Percentiles rank a stretch among this genome's conserved stretches.
These are phyloP conservation scores for Macroventuria anomochaeta DNA, from an alignment of 2,329 filamentous ascomycete genomes.

Conservation along the genomic window DNA sequence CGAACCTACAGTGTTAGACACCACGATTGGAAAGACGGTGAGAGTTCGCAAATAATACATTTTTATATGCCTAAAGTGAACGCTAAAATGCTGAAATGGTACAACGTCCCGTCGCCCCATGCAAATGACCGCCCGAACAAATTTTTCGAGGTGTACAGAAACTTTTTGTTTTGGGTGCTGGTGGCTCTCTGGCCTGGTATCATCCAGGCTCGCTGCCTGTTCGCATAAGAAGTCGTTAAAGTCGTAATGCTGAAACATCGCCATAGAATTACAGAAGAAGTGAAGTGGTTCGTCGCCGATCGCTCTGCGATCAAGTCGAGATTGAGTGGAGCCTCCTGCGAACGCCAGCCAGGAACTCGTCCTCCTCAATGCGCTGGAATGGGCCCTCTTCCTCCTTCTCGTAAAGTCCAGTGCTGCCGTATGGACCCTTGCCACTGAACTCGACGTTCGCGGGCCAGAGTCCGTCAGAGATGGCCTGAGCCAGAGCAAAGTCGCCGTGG, in stretches of 20 bases:
- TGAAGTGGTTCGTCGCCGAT: constrained; percentile 25
- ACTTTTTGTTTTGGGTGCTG: constrained; percentile 31
- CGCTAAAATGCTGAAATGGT: constrained; percentile 27
- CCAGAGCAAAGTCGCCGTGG: constrained; percentile 57
- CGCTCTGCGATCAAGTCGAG: constrained; percentile 39
- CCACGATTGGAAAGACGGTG: neutral
- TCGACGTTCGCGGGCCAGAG: constrained; percentile 50
- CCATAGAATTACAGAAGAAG: constrained; percentile 32
- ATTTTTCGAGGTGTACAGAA: constrained; percentile 20
- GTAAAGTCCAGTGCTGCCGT: constrained; percentile 58
- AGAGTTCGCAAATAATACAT: constrained; percentile 15
- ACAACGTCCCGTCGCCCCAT: constrained; percentile 20
- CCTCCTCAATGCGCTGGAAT: constrained; percentile 50
- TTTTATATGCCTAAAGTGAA: constrained; percentile 14
- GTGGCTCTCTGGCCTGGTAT: constrained; percentile 41
- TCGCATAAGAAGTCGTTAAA: constrained; percentile 39
- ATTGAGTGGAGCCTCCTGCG: constrained; percentile 47
- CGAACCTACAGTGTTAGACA: neutral
- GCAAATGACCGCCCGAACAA: constrained; percentile 20
- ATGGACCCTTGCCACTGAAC: constrained; percentile 56
- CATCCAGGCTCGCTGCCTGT: constrained; percentile 40
- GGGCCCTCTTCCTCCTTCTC: constrained; percentile 55
- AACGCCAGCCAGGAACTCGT: constrained; percentile 48
- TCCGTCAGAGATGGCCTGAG: constrained; percentile 50
- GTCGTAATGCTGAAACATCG: constrained; percentile 30